Evolutionary conservation across 306 rosid genomes (phyloP), one percentile per base, ranked within the genome.

Genomic region (Ormosia semicastrata): DNA sequence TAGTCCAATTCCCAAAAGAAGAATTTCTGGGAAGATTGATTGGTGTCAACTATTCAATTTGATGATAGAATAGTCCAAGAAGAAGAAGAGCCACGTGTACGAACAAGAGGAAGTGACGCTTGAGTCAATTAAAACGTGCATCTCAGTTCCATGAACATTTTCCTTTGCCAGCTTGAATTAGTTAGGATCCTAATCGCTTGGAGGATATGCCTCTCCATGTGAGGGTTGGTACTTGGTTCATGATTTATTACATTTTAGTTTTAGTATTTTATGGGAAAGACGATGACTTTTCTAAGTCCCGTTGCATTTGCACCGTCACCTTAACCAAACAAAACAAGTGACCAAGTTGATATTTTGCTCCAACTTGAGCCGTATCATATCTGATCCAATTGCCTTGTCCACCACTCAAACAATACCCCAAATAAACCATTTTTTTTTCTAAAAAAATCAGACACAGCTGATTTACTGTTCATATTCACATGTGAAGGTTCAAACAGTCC

Each of bases 331-430:
- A 58, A 41, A 40, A 5, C 58, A 18, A 9, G 66, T 56, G 5
- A 52, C 12, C 82, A 70, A 85, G 13, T 70, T 43, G 85, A 63
- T 79, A 49, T 83, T 79, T 83, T 73, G 10, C 54, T 18, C 80
- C 70, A 13, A 39, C 5, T 24, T 66, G 52, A 7, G 12, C 50
- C 57, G 15, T 14, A 5, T 62, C 44, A 66, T 29, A 57, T 57
- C 15, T 29, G 7, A 69, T 9, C 70, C 78, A n/a, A 44, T 43
- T 39, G 44, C 36, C 46, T 58, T 77, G 53, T 80, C 84, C 69
- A 68, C 89, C 91, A 62, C 66, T 59, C 82, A 80, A 58, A 36
- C 36, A 7, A 4, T 12, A 37, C 69, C 64, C 60, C 71, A 53
- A 14, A 10, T 54, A 37, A 56, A 56, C 14, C 41, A 3, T 3